A percentile compares a stretch with the other conserved stretches of the same genome.
These are phyloP conservation scores for Pythium inflatum DNA, from an alignment of 352 stramenopile species.

Conservation along the genomic window DNA sequence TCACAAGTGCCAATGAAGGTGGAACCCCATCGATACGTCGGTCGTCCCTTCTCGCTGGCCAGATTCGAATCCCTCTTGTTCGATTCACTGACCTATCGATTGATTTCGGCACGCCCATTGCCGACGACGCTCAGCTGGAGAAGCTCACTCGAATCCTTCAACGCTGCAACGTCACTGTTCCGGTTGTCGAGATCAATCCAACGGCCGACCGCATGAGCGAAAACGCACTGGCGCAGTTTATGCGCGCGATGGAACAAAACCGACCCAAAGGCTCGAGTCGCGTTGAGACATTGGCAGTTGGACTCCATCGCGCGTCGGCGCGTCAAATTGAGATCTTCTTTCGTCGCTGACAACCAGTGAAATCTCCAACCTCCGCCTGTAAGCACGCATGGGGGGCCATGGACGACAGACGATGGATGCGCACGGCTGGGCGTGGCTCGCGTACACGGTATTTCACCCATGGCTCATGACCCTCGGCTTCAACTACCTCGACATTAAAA, in stretches of 20 bases:
- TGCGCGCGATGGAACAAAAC: neutral
- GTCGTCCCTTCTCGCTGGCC: too few relatives aligned
- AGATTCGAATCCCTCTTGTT: neutral
- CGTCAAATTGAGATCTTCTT: neutral
- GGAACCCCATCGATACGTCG: too few relatives aligned
- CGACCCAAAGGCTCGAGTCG: neutral
- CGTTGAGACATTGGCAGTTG: neutral
- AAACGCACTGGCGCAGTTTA: neutral
- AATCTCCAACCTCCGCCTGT: neutral
- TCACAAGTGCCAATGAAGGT: too few relatives aligned
- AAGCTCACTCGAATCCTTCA: neutral
- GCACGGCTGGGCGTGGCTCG: neutral
- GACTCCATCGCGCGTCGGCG: neutral
- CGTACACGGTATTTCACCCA: neutral
- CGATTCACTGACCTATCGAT: neutral
- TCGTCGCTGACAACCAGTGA: neutral
- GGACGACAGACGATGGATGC: neutral
- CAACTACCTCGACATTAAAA: neutral
- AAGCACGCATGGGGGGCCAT: neutral
- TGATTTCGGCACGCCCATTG: neutral
- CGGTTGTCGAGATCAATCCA: neutral
- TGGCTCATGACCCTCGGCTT: neutral
- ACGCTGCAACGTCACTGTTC: neutral
- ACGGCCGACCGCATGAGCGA: neutral
- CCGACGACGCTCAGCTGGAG: neutral